Percentiles rank a stretch among this genome's conserved stretches.
Conservation (phyloP, 768 basidiomycete species). For the Phlebiopsis gigantea region DNA sequence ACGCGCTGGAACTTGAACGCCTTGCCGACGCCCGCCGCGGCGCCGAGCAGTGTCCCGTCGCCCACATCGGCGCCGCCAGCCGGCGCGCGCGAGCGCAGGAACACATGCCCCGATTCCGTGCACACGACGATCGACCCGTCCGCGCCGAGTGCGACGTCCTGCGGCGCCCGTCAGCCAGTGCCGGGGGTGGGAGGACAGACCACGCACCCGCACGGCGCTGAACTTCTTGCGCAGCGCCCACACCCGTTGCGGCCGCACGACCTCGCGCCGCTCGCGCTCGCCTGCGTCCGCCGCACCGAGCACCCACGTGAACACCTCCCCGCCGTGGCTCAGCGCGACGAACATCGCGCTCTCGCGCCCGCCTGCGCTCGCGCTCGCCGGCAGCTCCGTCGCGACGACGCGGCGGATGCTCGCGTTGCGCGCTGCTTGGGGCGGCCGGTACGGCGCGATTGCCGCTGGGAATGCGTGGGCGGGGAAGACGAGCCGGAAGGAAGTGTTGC, state of each 20-base stretch:
- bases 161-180: slow-evolving; percentile 23
- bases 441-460: slow-evolving; percentile 63
- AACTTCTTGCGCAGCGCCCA: slow-evolving; percentile 89
- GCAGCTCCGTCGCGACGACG: slow-evolving; percentile 62
- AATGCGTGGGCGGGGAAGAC: slow-evolving; percentile 71
- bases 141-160: slow-evolving; percentile 83
- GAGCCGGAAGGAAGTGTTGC: slow-evolving; percentile 61
- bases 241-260: slow-evolving; percentile 78
- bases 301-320: slow-evolving; percentile 88
- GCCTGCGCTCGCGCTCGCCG: neutral
- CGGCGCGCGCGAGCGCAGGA: slow-evolving; percentile 57
- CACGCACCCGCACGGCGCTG: slow-evolving; percentile 65
- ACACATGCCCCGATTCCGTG: slow-evolving; percentile 93
- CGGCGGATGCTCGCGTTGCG: slow-evolving; percentile 72
- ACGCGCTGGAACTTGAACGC: slow-evolving; percentile 76
- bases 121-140: slow-evolving; percentile 90
- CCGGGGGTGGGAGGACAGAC: slow-evolving; percentile 16
- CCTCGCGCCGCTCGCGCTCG: slow-evolving; percentile 27
- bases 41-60: neutral
- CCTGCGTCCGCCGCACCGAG: slow-evolving; percentile 31
- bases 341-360: slow-evolving; percentile 43
- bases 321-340: slow-evolving; percentile 76
- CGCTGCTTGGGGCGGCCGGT: slow-evolving; percentile 75
- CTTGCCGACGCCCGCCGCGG: slow-evolving; percentile 28
- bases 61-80: neutral